phyloP scores from a whole-genome alignment of 176 grass and related monocot species.

The Musa schizocarpa region DNA sequence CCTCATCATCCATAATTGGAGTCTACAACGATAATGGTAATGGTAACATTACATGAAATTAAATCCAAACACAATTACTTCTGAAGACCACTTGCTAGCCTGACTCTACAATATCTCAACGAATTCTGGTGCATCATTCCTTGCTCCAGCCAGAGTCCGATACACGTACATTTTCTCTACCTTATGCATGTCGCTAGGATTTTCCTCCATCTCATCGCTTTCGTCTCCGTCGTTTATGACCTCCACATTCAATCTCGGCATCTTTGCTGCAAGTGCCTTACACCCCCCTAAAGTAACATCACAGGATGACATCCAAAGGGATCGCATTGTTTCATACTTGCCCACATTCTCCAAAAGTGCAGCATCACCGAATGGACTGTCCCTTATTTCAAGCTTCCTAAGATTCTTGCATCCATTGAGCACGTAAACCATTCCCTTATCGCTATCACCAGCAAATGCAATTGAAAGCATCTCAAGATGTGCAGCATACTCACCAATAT shows the following conservation, averaged over 20 bases:
- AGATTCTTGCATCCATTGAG: too few species aligned
- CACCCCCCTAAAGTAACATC: slow-evolving; percentile 49
- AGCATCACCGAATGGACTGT: slow-evolving; percentile 37
- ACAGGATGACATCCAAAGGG: slow-evolving; percentile 21
- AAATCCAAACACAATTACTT: too few species aligned
- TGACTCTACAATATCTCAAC: slow-evolving; percentile 30
- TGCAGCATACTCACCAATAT: slow-evolving; percentile 60
- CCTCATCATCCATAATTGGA: too few species aligned
- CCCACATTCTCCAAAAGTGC: slow-evolving; percentile 38
- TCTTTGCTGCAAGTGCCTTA: slow-evolving; percentile 46
- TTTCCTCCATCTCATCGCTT: slow-evolving; percentile 1
- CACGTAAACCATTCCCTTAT: too few species aligned
- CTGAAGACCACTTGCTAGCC: too few species aligned
- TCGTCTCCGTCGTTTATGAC: slow-evolving; percentile 26
- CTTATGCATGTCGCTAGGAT: slow-evolving; percentile 9
- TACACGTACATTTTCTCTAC: slow-evolving; percentile 67
- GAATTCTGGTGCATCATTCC: slow-evolving; percentile 48
- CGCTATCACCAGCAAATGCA: slow-evolving; percentile 16
- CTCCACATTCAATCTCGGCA: slow-evolving; percentile 54
- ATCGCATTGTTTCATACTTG: neutral
- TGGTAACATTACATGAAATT: too few species aligned
- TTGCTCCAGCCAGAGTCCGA: slow-evolving; percentile 42
- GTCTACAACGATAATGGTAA: too few species aligned
- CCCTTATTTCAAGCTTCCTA: slow-evolving; percentile 15
- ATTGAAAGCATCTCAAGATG: slow-evolving; percentile 54